Percentiles rank a stretch among this genome's conserved stretches.
These are phyloP conservation scores for Tetrahymena thermophila DNA, from an alignment of 73 alveolate species.

Conservation along the genomic window DNA sequence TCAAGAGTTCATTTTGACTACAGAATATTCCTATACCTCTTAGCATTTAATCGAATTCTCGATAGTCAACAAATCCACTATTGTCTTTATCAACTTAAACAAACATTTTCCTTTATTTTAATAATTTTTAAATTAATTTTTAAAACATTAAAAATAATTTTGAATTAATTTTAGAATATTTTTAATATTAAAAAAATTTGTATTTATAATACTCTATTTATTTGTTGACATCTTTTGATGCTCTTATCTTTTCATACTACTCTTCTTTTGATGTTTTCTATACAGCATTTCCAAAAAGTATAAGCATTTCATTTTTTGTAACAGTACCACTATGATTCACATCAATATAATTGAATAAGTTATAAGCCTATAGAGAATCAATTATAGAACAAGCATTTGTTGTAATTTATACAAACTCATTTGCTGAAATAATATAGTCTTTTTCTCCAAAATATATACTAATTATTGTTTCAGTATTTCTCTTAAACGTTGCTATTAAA, in stretches of 20 bases:
- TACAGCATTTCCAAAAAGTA: constrained; percentile 1
- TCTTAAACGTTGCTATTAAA: not conserved
- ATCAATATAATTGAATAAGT: constrained; percentile 29
- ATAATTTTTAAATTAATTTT: no score
- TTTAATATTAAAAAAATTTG: no score
- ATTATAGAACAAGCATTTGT: not conserved
- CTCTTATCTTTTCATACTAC: constrained; percentile 15
- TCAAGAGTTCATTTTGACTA: not conserved
- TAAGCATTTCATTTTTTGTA: constrained; percentile 16
- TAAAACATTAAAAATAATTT: not conserved
- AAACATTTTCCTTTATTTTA: not conserved
- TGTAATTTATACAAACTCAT: not conserved
- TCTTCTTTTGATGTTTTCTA: not conserved
- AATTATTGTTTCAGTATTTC: not conserved
- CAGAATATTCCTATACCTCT: constrained; percentile 24
- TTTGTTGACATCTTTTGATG: constrained; percentile 4
- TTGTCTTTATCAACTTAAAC: constrained; percentile 23
- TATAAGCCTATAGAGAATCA: not conserved
- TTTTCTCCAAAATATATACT: not conserved
- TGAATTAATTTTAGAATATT: not conserved
- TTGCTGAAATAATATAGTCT: not conserved
- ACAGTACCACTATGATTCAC: constrained; percentile 23
- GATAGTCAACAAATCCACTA: constrained; percentile 14
- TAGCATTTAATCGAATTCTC: constrained; percentile 14
- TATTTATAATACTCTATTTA: constrained; percentile 26